Percentiles rank a stretch among this genome's conserved stretches.
These are phyloP conservation scores for Globisporangium viniferum DNA, from an alignment of 352 stramenopile genomes.

Conservation along the genomic window DNA sequence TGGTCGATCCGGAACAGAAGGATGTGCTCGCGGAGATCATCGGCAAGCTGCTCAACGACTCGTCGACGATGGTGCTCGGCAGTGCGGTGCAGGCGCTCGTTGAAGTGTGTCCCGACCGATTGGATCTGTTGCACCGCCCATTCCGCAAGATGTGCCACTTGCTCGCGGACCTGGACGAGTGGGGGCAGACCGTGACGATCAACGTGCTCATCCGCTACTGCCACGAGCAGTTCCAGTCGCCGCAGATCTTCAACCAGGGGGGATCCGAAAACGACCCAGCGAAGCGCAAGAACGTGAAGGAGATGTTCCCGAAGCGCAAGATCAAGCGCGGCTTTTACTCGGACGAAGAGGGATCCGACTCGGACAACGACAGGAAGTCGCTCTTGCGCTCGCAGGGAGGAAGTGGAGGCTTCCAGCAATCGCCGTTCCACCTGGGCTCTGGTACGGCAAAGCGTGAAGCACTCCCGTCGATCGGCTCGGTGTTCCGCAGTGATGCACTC, in stretches of 20 bases:
- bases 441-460: constrained; percentile 31
- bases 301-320: constrained; percentile 63
- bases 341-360: constrained; percentile 93
- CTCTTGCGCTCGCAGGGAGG: neutral
- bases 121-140: constrained; percentile 93
- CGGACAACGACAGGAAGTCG: constrained; percentile 27
- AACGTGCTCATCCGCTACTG: constrained; percentile 96
- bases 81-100: constrained; percentile 93
- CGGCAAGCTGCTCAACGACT: constrained; percentile 91
- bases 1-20: constrained; percentile 86
- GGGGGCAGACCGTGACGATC: constrained; percentile 95
- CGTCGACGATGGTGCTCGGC: constrained; percentile 97
- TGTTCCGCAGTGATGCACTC: constrained; percentile 68
- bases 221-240: constrained; percentile 93
- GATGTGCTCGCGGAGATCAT: constrained; percentile 93
- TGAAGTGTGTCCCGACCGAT: constrained; percentile 94
- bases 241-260: constrained; percentile 41
- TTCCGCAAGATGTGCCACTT: constrained; percentile 98
- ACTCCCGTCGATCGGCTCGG: constrained; percentile 66
- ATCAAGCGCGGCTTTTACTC: constrained; percentile 93
- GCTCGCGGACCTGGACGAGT: constrained; percentile 98
- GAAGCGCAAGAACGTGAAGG: constrained; percentile 38
- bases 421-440: constrained; percentile 43
- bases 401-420: constrained; percentile 24
- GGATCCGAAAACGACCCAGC: constrained; percentile 10